Evolutionary conservation across 352 stramenopile genomes (phyloP).

Genomic region (Salisapilia sapeloensis): DNA sequence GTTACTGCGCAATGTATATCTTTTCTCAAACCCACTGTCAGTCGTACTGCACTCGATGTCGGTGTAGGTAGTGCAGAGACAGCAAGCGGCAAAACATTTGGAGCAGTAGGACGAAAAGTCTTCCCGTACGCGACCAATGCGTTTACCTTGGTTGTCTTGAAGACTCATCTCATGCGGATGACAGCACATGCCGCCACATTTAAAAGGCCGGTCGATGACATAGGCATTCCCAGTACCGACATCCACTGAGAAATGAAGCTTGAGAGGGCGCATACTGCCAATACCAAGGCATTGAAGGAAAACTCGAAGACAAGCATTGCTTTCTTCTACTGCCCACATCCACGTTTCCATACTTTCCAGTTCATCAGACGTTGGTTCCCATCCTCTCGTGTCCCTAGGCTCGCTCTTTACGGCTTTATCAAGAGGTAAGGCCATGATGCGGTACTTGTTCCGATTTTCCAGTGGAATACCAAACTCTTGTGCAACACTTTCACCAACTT

Average conservation of each 20-base stretch:
- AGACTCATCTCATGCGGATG: not conserved
- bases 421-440: not conserved
- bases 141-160: slow-evolving; percentile 4
- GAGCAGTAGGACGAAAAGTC: slow-evolving; percentile 34
- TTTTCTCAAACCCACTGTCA: slow-evolving; percentile 30
- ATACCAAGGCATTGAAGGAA: not conserved
- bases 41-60: slow-evolving; percentile 32
- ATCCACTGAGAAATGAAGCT: not conserved
- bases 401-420: not conserved
- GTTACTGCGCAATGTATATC: slow-evolving; percentile 32
- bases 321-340: not conserved
- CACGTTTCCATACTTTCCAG: not conserved
- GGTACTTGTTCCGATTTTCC: not conserved
- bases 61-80: slow-evolving; percentile 42
- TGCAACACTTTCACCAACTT: not conserved
- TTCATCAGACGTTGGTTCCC: not conserved
- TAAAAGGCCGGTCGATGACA: not conserved
- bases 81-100: slow-evolving; percentile 20
- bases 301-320: not conserved
- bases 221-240: not conserved
- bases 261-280: not conserved
- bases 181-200: not conserved
- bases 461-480: not conserved
- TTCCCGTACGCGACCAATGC: slow-evolving; percentile 26
- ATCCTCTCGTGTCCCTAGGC: not conserved